A percentile compares a stretch with the other conserved stretches of the same genome.
phyloP scores from a whole-genome alignment of 78 protist species.

The Planoprotostelium fungivorum region DNA sequence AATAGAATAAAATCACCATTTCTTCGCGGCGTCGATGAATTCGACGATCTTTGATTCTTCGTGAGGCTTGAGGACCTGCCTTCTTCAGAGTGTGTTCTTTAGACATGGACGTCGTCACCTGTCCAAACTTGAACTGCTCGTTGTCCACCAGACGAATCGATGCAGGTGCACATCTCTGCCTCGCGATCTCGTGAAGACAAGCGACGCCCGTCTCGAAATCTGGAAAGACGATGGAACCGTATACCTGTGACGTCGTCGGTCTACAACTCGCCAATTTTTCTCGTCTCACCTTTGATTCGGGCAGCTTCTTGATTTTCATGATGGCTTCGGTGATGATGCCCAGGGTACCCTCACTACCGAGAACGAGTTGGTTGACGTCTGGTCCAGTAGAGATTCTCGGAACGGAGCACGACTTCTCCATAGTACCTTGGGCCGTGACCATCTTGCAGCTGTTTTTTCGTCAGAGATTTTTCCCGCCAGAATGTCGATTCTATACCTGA shows the following conservation, averaged over 20 bases:
- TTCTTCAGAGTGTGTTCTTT: background rate
- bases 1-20: too few species aligned
- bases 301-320: conserved; percentile 58
- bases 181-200: conserved; percentile 66
- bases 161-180: conserved; percentile 53
- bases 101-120: background rate
- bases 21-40: background rate
- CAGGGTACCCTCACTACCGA: conserved; percentile 79
- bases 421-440: conserved; percentile 79
- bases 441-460: conserved; percentile 28
- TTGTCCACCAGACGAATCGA: conserved; percentile 68
- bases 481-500: background rate
- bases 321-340: conserved; percentile 84
- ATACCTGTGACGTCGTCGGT: conserved; percentile 29
- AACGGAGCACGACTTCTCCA: conserved; percentile 55
- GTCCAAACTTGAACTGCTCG: conserved; percentile 55
- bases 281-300: conserved; percentile 14
- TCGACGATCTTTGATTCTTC: background rate
- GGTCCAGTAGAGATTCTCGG: conserved; percentile 68
- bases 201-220: conserved; percentile 65
- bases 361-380: conserved; percentile 70
- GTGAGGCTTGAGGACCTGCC: background rate
- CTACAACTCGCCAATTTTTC: conserved; percentile 37
- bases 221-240: conserved; percentile 62
- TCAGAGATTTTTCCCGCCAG: background rate